A percentile compares a stretch with the other conserved stretches of the same genome.
These are phyloP conservation scores for Ustilago vetiveriae DNA, from an alignment of 1,284 basidiomycete genomes.

Conservation along the genomic window DNA sequence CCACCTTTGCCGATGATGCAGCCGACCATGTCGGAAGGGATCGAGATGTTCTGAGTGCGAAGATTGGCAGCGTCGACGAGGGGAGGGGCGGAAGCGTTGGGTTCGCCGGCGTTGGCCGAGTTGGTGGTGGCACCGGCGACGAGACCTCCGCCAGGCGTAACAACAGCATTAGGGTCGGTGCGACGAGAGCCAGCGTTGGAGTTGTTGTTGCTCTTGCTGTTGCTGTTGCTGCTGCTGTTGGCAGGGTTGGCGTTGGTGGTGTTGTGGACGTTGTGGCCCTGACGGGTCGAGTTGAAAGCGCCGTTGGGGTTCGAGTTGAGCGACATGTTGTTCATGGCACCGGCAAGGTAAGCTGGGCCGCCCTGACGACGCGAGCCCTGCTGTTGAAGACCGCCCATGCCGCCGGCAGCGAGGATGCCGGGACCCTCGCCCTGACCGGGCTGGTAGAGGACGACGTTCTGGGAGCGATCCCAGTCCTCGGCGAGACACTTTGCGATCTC, in stretches of 20 bases:
- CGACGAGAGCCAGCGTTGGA: constrained; percentile 22
- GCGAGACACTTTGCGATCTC: constrained; percentile 95
- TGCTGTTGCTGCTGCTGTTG: not conserved
- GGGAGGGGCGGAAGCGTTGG: constrained; percentile 46
- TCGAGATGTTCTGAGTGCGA: constrained; percentile 98
- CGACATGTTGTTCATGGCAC: constrained; percentile 40
- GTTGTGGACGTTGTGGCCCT: constrained; percentile 6
- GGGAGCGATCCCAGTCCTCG: constrained; percentile 94
- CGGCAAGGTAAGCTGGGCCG: constrained; percentile 68
- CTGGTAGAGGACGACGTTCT: constrained; percentile 85
- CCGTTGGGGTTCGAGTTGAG: constrained; percentile 16
- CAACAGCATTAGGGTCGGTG: constrained; percentile 56
- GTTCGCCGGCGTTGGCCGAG: constrained; percentile 58
- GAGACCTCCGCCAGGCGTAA: constrained; percentile 60
- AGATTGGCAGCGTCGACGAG: constrained; percentile 74
- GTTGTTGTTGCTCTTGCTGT: constrained; percentile 5
- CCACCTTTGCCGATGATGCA: constrained; percentile 83
- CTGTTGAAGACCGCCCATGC: constrained; percentile 61
- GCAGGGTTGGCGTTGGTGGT: constrained; percentile 2
- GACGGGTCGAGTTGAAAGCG: constrained; percentile 8
- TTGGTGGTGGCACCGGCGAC: constrained; percentile 54
- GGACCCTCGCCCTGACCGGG: constrained; percentile 71
- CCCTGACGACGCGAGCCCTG: constrained; percentile 56
- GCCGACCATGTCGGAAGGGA: constrained; percentile 89
- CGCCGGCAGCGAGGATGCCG: constrained; percentile 70